phyloP scores from a whole-genome alignment of 805 yeast genomes.

The Yamadazyma olivae region DNA sequence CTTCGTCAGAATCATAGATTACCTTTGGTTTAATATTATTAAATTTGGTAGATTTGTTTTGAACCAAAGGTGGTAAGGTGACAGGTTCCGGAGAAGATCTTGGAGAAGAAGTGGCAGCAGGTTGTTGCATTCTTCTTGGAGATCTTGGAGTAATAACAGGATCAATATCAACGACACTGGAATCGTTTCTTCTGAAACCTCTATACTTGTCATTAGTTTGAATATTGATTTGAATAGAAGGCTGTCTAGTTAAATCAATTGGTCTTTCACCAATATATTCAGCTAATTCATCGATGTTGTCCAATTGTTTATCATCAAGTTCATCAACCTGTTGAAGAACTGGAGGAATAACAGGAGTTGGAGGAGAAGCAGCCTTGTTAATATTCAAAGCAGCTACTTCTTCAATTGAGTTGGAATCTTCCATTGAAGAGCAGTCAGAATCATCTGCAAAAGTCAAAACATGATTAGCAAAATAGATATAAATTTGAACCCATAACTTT shows the following conservation, averaged over 20 bases:
- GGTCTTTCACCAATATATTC: constrained; percentile 9
- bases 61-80: constrained; percentile 1
- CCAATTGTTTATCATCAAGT: constrained; percentile 1
- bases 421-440: constrained; percentile 11
- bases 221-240: constrained; percentile 12
- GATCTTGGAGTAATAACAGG: constrained; percentile 23
- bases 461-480: constrained; percentile 37
- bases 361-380: constrained; percentile 3
- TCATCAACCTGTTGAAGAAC: constrained; percentile 13
- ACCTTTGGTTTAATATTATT: constrained; percentile 14
- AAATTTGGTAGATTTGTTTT: constrained; percentile 10
- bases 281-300: background rate
- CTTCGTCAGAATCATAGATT: constrained; percentile 16
- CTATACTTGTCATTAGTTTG: constrained; percentile 26
- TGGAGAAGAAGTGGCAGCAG: background rate
- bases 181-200: constrained; percentile 40
- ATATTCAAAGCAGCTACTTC: constrained; percentile 28
- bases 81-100: constrained; percentile 1
- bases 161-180: constrained; percentile 15
- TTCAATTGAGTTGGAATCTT: constrained; percentile 14
- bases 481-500: constrained; percentile 37
- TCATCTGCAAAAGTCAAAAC: constrained; percentile 26
- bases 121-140: constrained; percentile 18
- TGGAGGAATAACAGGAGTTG: constrained; percentile 10
- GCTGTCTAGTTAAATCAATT: constrained; percentile 10